Evolutionary conservation across 495 filamentous ascomycete genomes (phyloP), one percentile per base, ranked within the genome.

Genomic region (Cladorrhinum samala): DNA sequence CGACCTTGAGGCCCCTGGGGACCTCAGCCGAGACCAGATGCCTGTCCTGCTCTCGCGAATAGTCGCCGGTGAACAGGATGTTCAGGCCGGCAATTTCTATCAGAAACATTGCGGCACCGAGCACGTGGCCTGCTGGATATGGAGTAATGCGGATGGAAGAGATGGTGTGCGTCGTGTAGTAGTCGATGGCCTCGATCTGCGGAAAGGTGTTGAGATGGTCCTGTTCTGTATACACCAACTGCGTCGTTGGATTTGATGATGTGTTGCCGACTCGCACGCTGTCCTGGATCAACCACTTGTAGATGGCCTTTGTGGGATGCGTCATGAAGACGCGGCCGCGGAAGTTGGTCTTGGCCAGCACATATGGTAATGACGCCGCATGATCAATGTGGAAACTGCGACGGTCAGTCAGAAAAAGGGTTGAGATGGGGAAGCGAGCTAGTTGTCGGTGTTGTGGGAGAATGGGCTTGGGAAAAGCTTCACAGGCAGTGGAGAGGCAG

Each of bases 231-330:
- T 96, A 98, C 39, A 96, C 81, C 1, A 85, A 84, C 48, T 77
- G 74, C 0, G 87, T 82, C 9, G 82, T 82, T 53, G 86, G 81
- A 55, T 88, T 85, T 1, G 88, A 86, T 0, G 88, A 85, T 0
- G 87, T 89, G 66, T 89, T 78, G 46, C 85, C 83, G 30, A 98
- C 91, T 54, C 93, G 84, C 23, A 98, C 87, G 64, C 87, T 91
- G 71, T 98, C 93, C 67, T 95, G 90, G 48, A 97, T 95, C 30
- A 98, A 78, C 91, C 92, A 96, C 76, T 96, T 97, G 78, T 98
- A 98, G 70, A 98, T 98, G 54, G 93, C 93, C 70, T 96, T 96
- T 20, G 93, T 98, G 4, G 93, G 88, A 73, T 97, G 93, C 21
- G 93, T 98, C 92, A 96, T 98, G 73, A 96, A 96, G 52, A 96